A percentile compares a stretch with the other conserved stretches of the same genome.
These are phyloP conservation scores for Fusarium vanettenii DNA, from an alignment of 2,329 filamentous ascomycete species.

Conservation along the genomic window DNA sequence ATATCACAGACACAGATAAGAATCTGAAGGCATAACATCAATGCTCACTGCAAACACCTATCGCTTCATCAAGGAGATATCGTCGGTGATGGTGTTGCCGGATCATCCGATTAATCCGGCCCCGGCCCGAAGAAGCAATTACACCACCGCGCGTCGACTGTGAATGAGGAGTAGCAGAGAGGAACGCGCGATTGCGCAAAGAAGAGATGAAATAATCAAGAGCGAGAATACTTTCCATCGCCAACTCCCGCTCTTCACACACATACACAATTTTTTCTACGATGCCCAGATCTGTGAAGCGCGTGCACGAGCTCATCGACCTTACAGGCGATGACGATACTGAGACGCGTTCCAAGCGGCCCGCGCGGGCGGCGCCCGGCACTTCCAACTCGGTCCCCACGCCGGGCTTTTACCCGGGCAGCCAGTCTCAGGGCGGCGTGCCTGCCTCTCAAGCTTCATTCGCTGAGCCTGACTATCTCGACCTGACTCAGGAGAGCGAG, in stretches of 20 bases:
- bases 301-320: conserved; percentile 53
- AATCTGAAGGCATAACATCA: neutral
- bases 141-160: neutral
- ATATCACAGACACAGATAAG: neutral
- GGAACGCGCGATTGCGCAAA: neutral
- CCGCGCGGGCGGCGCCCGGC: conserved; percentile 25
- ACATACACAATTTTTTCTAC: neutral
- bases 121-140: conserved; percentile 31
- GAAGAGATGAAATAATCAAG: neutral
- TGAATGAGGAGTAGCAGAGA: neutral
- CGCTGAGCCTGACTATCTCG: conserved; percentile 54
- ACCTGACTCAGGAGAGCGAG: conserved; percentile 58
- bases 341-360: conserved; percentile 43
- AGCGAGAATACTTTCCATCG: neutral
- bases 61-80: neutral
- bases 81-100: neutral
- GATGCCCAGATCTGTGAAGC: conserved; percentile 49
- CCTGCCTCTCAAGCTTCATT: conserved; percentile 26
- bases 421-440: conserved; percentile 18
- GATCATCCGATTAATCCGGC: conserved; percentile 16
- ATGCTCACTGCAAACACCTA: neutral
- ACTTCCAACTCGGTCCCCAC: conserved; percentile 1
- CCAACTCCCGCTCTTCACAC: neutral
- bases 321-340: conserved; percentile 52
- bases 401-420: conserved; percentile 12